phyloP scores from a whole-genome alignment of 257 asterid species.

The Datura wrightii region DNA sequence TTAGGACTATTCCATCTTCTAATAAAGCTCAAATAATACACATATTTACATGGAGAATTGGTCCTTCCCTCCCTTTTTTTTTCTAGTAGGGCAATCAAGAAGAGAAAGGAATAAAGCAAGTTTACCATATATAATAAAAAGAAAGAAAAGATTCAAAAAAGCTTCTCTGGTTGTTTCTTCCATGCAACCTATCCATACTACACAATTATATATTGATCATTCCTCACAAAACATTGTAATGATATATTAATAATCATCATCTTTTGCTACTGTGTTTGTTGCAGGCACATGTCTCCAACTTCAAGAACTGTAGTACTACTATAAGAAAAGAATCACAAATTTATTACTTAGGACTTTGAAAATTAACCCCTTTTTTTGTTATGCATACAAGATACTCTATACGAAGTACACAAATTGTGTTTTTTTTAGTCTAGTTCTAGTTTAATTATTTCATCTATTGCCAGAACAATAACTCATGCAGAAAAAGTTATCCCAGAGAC shows the following conservation, averaged over 20 bases:
- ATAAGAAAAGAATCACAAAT: slow-evolving; percentile 32
- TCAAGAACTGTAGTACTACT: slow-evolving; percentile 27
- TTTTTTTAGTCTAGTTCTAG: slow-evolving; percentile 38
- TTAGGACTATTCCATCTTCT: slow-evolving; percentile 83
- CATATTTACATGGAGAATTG: slow-evolving; percentile 53
- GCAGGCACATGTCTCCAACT: slow-evolving; percentile 72
- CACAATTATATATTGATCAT: slow-evolving; percentile 65
- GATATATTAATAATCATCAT: slow-evolving; percentile 75
- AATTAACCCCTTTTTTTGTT: slow-evolving; percentile 17
- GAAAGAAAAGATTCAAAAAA: slow-evolving; percentile 37
- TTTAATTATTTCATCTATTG: slow-evolving; percentile 30
- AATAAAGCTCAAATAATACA: slow-evolving; percentile 64
- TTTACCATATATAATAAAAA: slow-evolving; percentile 42
- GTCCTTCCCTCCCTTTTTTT: slow-evolving; percentile 55
- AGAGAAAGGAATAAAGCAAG: slow-evolving; percentile 29
- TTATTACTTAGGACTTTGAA: background rate
- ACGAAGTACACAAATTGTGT: slow-evolving; percentile 55
- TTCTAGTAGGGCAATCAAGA: slow-evolving; percentile 40
- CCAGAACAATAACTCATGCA: slow-evolving; percentile 49
- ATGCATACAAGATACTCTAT: slow-evolving; percentile 36
- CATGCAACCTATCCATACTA: slow-evolving; percentile 56
- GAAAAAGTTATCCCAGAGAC: slow-evolving; percentile 23
- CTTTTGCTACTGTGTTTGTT: slow-evolving; percentile 67
- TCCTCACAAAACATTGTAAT: slow-evolving; percentile 63
- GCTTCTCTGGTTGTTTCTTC: slow-evolving; percentile 55